These are phyloP conservation scores for Candida krabiensis DNA, from an alignment of 805 yeast genomes.

Conservation along the genomic window DNA sequence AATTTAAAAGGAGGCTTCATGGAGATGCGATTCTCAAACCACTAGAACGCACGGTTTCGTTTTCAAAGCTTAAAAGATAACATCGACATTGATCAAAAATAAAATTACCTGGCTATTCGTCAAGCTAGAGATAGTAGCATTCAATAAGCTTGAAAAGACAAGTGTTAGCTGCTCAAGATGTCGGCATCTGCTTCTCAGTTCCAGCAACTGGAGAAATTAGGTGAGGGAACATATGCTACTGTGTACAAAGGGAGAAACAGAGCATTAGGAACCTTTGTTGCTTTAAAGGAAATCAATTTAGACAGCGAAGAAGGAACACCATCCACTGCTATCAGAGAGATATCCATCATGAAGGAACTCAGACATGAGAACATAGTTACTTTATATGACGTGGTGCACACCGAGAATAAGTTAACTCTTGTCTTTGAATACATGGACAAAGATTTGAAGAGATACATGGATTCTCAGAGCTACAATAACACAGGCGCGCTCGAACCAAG, in stretches of 20 bases:
- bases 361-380: conserved; percentile 92
- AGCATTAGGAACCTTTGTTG: conserved; percentile 85
- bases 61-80: too few relatives aligned
- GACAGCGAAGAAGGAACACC: conserved; percentile 99
- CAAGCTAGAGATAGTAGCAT: too few relatives aligned
- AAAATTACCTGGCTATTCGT: too few relatives aligned
- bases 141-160: too few relatives aligned
- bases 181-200: conserved; percentile 41
- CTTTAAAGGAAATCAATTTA: conserved; percentile 88
- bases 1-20: too few relatives aligned
- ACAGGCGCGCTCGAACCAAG: conserved; percentile 72
- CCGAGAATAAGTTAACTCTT: conserved; percentile 90
- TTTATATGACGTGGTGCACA: conserved; percentile 91
- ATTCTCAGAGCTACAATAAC: conserved; percentile 58
- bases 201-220: conserved; percentile 72
- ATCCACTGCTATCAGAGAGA: conserved; percentile 95
- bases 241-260: conserved; percentile 92
- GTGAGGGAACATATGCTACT: conserved; percentile 98
- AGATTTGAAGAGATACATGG: conserved; percentile 95
- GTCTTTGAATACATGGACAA: conserved; percentile 94
- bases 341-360: conserved; percentile 91
- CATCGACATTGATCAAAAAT: too few relatives aligned
- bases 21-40: too few relatives aligned
- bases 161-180: too few relatives aligned
- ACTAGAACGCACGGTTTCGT: too few relatives aligned